Evolutionary conservation across 164 flowering plant genomes (phyloP).

Genomic region (Stephania yunnanensis): DNA sequence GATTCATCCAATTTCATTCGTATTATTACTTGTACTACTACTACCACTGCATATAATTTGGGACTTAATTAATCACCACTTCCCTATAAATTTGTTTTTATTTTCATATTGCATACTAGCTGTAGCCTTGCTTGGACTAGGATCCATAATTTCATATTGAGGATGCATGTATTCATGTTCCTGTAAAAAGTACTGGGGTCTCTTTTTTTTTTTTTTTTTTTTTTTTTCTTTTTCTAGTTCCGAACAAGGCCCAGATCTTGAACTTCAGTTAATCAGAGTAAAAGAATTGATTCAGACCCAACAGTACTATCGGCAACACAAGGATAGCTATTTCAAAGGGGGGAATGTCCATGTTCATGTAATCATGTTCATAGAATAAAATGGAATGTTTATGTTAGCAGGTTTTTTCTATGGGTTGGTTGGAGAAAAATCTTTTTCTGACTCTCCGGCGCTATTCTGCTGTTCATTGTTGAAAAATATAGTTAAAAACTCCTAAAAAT

Average conservation of each 20-base stretch:
- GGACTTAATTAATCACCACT: neutral
- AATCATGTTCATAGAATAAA: neutral
- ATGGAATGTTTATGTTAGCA: constrained; percentile 14
- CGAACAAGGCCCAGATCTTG: constrained; percentile 2
- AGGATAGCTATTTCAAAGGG: constrained; percentile 8
- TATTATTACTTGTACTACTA: too few species aligned
- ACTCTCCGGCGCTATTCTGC: neutral
- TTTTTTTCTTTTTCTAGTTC: too few species aligned
- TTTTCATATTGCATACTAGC: neutral
- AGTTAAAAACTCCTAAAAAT: neutral
- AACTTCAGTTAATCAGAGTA: neutral
- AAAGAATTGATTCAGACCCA: neutral
- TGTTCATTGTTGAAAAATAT: neutral
- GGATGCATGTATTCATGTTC: neutral
- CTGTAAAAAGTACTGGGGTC: neutral
- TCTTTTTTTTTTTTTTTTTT: too few species aligned
- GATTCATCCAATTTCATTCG: neutral
- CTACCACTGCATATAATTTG: too few species aligned
- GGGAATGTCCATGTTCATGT: neutral
- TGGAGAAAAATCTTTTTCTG: neutral
- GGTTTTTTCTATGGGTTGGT: constrained; percentile 9
- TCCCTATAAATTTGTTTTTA: neutral
- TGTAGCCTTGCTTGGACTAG: too few species aligned
- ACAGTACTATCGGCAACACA: neutral
- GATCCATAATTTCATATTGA: neutral